These are phyloP conservation scores for Pleurotus eryngii DNA, from an alignment of 768 basidiomycete genomes.

Conservation along the genomic window DNA sequence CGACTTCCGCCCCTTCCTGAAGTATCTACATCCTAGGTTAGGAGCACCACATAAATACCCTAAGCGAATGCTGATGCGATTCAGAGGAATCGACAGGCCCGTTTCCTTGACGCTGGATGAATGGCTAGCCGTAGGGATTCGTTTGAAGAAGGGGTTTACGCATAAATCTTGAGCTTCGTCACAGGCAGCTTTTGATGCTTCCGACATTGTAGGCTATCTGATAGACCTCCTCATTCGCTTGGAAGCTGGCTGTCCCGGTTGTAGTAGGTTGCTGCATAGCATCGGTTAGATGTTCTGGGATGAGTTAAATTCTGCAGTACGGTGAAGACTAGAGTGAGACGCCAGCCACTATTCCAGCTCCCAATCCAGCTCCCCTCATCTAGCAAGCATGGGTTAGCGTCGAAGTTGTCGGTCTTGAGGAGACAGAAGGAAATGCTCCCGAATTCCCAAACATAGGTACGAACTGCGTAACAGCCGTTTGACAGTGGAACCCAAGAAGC, in stretches of 20 bases:
- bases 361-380: too few relatives aligned
- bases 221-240: conserved; percentile 14
- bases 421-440: too few relatives aligned
- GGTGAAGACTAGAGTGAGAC: too few relatives aligned
- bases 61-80: not conserved
- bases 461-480: too few relatives aligned
- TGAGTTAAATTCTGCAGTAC: too few relatives aligned
- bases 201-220: conserved; percentile 50
- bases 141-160: conserved; percentile 33
- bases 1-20: not conserved
- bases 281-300: too few relatives aligned
- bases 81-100: not conserved
- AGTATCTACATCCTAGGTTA: conserved; percentile 7
- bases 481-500: too few relatives aligned
- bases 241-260: not conserved
- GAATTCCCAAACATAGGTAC: too few relatives aligned
- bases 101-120: not conserved
- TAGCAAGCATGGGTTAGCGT: too few relatives aligned
- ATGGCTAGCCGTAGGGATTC: conserved; percentile 19
- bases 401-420: too few relatives aligned
- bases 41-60: too few relatives aligned
- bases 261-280: not conserved
- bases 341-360: too few relatives aligned
- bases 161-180: conserved; percentile 39
- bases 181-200: conserved; percentile 35